phyloP scores from a whole-genome alignment of 176 grass and related monocot species.

The Alopecurus myosuroides region DNA sequence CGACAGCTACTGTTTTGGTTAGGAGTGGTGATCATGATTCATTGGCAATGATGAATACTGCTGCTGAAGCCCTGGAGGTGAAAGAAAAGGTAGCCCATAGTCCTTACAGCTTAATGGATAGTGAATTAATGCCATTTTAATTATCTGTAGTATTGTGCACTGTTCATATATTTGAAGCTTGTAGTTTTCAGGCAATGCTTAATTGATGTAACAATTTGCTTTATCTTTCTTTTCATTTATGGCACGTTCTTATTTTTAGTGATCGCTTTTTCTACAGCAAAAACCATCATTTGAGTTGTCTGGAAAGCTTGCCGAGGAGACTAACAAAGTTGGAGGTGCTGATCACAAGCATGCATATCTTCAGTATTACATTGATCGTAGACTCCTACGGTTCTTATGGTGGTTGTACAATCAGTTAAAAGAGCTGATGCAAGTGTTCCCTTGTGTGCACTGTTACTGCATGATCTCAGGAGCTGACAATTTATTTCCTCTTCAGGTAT shows the following conservation, averaged over 20 bases:
- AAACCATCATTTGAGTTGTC: constrained; percentile 97
- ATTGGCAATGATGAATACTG: constrained; percentile 56
- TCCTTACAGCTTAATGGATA: not conserved
- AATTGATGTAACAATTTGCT: not conserved
- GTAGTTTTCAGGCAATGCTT: not conserved
- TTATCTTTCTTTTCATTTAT: not conserved
- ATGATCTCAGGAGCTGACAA: not conserved
- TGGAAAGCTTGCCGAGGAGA: constrained; percentile 97
- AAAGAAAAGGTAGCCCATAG: constrained; percentile 68
- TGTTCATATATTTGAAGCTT: constrained; percentile 1
- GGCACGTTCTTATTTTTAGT: constrained; percentile 5
- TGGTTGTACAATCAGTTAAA: not conserved
- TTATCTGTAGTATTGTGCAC: not conserved
- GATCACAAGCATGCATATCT: constrained; percentile 11
- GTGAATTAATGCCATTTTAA: constrained; percentile 5
- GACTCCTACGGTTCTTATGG: not conserved
- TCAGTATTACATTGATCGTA: not conserved
- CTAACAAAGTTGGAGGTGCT: constrained; percentile 88
- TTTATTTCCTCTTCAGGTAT: constrained; percentile 55
- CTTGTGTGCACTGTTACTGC: not conserved
- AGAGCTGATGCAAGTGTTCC: not conserved
- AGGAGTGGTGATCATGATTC: constrained; percentile 59
- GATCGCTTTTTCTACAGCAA: constrained; percentile 46
- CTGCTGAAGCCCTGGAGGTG: constrained; percentile 60
- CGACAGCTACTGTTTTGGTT: constrained; percentile 10